Base-by-base conservation (phyloP, 257 asterid genomes). In the Fraxinus cuspidata region DNA sequence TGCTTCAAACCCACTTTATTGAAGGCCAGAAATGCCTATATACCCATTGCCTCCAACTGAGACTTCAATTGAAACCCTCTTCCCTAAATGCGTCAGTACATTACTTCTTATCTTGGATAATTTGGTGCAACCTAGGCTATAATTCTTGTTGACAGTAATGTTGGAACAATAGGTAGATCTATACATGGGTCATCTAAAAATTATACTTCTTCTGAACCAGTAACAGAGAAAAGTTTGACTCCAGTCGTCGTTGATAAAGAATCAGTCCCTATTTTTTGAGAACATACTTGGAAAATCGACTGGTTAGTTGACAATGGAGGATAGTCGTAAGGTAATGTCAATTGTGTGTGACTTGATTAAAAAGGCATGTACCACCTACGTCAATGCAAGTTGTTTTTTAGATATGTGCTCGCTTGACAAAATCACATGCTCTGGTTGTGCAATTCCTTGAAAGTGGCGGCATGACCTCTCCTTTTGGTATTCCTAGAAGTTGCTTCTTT, bases 381-480 rank as follows among this genome's bases (percentile, higher is more conserved):
- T 89, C 88, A 72, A 93, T 95, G 98, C 99, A 95, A 91, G 98
- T 98, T 25, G 92, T 86, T 81, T 90, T 95, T 80, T 98, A 91
- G 84, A 71, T 95, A 79, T 93, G 98, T 86, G 97, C 97, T 80
- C 98, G 97, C 67, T 83, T 93, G 93, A 91, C 99, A 56, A 95
- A 93, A 78, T 85, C 96, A 74, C 94, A 91, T 85, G 84, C 78
- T 80, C 80, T 95, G 78, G 98, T 97, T 69, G 77, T 91, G 82
- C 96, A 84, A 51, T 95, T 93, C 63, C 97, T 93, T 78, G 97
- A 95, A 83, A 83, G 84, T 87, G 98, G 96, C 23, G 97, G 98
- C 75, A 77, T 95, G 96, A 84, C 80, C 80, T 86, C 97, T 80
- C 93, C 93, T 79, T 95, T 95, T 85, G 87, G 92, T 75, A 90